These are phyloP conservation scores for Terana coerulea DNA, from an alignment of 768 basidiomycete genomes.

Conservation along the genomic window DNA sequence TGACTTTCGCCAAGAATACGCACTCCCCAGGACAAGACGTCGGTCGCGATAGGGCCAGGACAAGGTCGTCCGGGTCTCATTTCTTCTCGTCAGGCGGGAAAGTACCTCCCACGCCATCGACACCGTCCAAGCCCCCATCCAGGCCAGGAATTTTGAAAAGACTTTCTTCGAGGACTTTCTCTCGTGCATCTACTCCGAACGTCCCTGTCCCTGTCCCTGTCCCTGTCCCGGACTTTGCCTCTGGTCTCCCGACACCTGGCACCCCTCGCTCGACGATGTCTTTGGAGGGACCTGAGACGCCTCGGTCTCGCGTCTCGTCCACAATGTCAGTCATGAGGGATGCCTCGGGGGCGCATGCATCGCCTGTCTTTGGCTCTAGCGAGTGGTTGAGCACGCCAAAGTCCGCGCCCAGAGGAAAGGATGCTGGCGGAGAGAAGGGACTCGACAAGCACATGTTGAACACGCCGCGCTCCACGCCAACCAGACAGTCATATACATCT, in stretches of 20 bases:
- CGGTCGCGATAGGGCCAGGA: background rate
- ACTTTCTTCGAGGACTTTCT: conserved; percentile 5
- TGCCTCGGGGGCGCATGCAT: no score
- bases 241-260: conserved; percentile 4
- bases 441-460: background rate
- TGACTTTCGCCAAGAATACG: conserved; percentile 13
- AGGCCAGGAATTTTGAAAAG: conserved; percentile 4
- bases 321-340: background rate
- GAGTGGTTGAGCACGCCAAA: background rate
- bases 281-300: background rate
- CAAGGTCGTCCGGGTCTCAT: background rate
- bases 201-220: background rate
- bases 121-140: background rate
- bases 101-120: background rate
- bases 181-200: background rate
- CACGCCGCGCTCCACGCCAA: conserved; percentile 1
- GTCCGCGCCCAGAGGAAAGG: background rate
- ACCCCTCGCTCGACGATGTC: conserved; percentile 2
- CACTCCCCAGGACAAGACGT: conserved; percentile 5
- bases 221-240: background rate
- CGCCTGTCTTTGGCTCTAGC: background rate
- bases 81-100: background rate
- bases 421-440: background rate
- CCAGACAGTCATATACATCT: background rate
- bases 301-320: background rate